These are phyloP conservation scores for Moesziomyces antarcticus DNA, from an alignment of 1,284 basidiomycete genomes.

Conservation along the genomic window DNA sequence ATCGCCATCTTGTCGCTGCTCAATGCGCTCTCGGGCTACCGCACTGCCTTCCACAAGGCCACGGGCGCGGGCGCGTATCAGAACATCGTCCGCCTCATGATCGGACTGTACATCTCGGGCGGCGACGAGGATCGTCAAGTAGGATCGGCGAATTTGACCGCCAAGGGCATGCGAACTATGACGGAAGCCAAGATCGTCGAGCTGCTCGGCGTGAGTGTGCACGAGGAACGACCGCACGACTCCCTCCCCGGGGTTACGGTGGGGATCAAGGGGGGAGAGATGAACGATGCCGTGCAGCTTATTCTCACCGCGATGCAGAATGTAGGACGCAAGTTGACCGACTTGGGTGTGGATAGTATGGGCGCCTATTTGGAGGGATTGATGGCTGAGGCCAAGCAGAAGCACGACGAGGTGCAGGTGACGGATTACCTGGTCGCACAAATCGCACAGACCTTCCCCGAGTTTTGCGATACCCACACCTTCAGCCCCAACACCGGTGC, in stretches of 20 bases:
- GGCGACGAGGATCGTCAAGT: constrained; percentile 17
- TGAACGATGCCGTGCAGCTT: constrained; percentile 78
- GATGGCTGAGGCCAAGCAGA: constrained; percentile 73
- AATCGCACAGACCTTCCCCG: constrained; percentile 33
- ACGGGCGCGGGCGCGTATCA: constrained; percentile 59
- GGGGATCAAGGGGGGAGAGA: constrained; percentile 77
- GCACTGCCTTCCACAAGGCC: constrained; percentile 48
- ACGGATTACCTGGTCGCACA: constrained; percentile 7
- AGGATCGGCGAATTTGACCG: constrained; percentile 23
- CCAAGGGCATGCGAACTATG: constrained; percentile 37
- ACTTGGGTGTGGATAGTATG: constrained; percentile 76
- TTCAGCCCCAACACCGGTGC: constrained; percentile 9
- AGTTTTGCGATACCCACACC: constrained; percentile 55
- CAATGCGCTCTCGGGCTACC: constrained; percentile 60
- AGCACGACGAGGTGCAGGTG: constrained; percentile 35
- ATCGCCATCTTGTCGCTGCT: constrained; percentile 57
- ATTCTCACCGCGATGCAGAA: constrained; percentile 76
- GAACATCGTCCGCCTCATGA: constrained; percentile 53
- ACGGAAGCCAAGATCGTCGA: constrained; percentile 42
- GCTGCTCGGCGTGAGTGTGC: constrained; percentile 51
- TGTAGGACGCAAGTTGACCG: constrained; percentile 77
- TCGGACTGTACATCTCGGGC: constrained; percentile 54
- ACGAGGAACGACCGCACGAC: constrained; percentile 77
- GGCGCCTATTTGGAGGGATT: constrained; percentile 79
- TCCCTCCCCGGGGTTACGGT: constrained; percentile 78